Base-by-base conservation (phyloP, 345 rosid species). In the Noccaea caerulescens region DNA sequence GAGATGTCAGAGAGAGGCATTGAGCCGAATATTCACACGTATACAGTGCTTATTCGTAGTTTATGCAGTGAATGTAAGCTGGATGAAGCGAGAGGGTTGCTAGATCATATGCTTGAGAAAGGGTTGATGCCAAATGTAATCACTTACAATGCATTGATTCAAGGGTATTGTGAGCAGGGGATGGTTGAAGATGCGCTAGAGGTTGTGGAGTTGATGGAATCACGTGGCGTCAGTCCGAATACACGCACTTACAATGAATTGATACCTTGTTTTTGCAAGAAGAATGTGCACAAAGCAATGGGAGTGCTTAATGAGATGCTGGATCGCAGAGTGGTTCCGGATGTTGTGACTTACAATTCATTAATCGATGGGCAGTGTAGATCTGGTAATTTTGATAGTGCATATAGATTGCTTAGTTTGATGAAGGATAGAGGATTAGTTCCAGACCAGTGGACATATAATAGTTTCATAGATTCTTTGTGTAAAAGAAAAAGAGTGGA, bases 221-320 rank as follows among this genome's bases (percentile, higher is more conserved):
- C 85, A 13, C 81, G 76, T 61, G 82, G 80, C n/a, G 76, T 86
- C 37, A 47, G 68, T 66, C 93, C 93, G 12, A 85, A 90, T 82
- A 85, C 83, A 59, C 89, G 93, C 8, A 93, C 98, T 4, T 90
- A 80, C 73, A 93, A 93, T 84, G 93, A 87, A 78, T 66, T 93
- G 81, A 87, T 93, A 60, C 68, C 80, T 63, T 91, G 92, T 63
- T 86, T 79, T 76, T 82, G 92, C 70, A 84, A 81, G 80, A 72
- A 27, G 64, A 91, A 84, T 69, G 91, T 90, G 61, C 97, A 93
- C 78, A 85, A 75, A 77, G 98, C 97, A 44, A 93, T 93, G 98
- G 75, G 80, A 10, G 56, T 88, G 66, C 83, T 90, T 42, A 63
- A 70, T 69, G 75, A 71, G 79, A 87, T 93, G 96, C 62, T 80